Evolutionary conservation across 2,329 filamentous ascomycete genomes (phyloP), one percentile per base, ranked within the genome.

Genomic region (Trichoderma semiorbis): DNA sequence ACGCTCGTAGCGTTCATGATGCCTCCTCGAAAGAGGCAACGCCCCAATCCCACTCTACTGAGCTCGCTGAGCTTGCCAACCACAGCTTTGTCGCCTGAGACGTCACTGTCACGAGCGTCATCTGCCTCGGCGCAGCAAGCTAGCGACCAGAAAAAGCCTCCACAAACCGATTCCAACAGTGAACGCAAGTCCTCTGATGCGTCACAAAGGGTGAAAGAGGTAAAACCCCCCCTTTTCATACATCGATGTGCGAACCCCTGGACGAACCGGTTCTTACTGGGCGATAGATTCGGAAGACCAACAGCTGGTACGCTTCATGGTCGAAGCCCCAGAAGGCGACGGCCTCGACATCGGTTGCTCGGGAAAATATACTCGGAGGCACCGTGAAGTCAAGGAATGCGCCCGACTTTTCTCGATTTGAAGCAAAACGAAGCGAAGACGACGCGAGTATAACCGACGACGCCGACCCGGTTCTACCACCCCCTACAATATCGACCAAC

Each of bases 251-350:
- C 21, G 28, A 36, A 28, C 39, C 57, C 55, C 67, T 61, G 67
- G 57, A 28, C 32, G 57, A 39, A 21, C 50, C 26, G 39, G 24
- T 28, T 47, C 67, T 69, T 28, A 69, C 43, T 16, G 39, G 32
- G 67, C 62, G 26, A 39, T 75, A 89, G 86, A 79, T 85, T 47
- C 84, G 83, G 72, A 88, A 88, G 77, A 80, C 84, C 10, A 83
- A 83, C 62, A 90, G 88, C 78, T 91, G 89, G 89, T 91, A 91
- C 78, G 87, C 88, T 68, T 88, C 89, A 21, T 90, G 87, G 87
- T 86, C 88, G 21, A 83, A 86, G 73, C 78, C 80, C 39, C 81
- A 85, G 34, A 91, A 91, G 76, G 87, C 89, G 7, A 81, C 83
- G 18, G 84, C 89, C 32, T 91, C 88, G 10, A 90, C 86, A 7